Conservation (phyloP, 1,284 basidiomycete species). For the Malassezia equina region DNA sequence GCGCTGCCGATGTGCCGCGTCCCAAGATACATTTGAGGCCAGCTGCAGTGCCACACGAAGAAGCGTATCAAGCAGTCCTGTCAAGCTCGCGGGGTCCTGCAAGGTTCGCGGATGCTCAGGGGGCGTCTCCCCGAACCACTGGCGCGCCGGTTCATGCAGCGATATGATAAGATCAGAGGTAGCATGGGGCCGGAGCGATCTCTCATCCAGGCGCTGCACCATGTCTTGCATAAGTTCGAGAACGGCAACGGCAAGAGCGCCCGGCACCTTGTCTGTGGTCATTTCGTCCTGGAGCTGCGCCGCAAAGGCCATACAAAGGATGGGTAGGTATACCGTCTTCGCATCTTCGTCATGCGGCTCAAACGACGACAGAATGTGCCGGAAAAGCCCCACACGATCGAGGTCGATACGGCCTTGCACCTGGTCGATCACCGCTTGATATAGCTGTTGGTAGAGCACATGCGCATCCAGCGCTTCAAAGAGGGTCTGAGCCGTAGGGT, state of each 20-base stretch:
- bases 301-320: background rate
- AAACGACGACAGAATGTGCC: constrained; percentile 64
- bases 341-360: constrained; percentile 70
- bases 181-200: background rate
- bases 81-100: constrained; percentile 17
- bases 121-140: background rate
- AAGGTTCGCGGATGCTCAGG: constrained; percentile 8
- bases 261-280: background rate
- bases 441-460: constrained; percentile 71
- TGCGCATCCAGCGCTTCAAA: constrained; percentile 87
- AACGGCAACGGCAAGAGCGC: background rate
- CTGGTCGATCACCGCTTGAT: constrained; percentile 49
- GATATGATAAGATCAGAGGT: background rate
- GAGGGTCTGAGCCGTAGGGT: constrained; percentile 74
- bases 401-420: constrained; percentile 35
- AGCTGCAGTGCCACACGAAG: constrained; percentile 11
- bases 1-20: background rate
- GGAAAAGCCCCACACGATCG: constrained; percentile 46
- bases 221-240: constrained; percentile 1
- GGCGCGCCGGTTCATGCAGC: background rate
- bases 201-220: constrained; percentile 7
- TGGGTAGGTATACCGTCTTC: constrained; percentile 65
- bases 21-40: background rate
- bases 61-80: constrained; percentile 18
- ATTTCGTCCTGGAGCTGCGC: background rate